Evolutionary conservation across 495 filamentous ascomycete genomes (phyloP).

Genomic region (Tuber magnatum): DNA sequence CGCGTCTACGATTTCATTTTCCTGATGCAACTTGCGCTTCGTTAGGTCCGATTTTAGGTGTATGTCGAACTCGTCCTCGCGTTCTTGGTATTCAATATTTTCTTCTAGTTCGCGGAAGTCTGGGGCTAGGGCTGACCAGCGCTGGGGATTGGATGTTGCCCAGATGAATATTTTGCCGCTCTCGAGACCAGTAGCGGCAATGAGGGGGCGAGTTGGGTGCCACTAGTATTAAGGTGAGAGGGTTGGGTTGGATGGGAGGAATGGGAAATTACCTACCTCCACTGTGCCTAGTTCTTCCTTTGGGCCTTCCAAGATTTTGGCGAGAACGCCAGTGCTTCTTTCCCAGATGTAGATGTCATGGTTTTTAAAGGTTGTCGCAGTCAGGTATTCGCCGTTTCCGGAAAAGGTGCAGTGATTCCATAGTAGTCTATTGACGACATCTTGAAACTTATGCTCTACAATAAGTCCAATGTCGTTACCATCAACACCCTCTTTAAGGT

Average conservation of each 20-base stretch:
- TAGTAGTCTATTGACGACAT: slow-evolving; percentile 84
- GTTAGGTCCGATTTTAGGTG: slow-evolving; percentile 92
- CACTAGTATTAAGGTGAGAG: slow-evolving; percentile 47
- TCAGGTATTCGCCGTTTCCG: slow-evolving; percentile 83
- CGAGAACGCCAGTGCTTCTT: slow-evolving; percentile 80
- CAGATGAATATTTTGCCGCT: slow-evolving; percentile 84
- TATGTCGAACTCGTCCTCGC: slow-evolving; percentile 96
- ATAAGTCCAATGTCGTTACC: slow-evolving; percentile 71
- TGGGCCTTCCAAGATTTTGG: slow-evolving; percentile 91
- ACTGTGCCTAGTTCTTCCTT: slow-evolving; percentile 91
- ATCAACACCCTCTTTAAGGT: slow-evolving; percentile 51
- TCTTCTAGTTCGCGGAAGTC: slow-evolving; percentile 98
- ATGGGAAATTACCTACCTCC: slow-evolving; percentile 46
- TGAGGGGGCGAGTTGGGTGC: slow-evolving; percentile 82
- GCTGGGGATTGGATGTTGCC: slow-evolving; percentile 84
- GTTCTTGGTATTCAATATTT: slow-evolving; percentile 91
- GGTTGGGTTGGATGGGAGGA: not conserved
- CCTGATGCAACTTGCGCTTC: slow-evolving; percentile 76
- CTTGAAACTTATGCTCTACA: slow-evolving; percentile 96
- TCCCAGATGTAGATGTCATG: slow-evolving; percentile 99
- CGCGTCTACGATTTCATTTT: slow-evolving; percentile 80
- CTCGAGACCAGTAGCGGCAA: slow-evolving; percentile 85
- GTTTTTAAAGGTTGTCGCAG: slow-evolving; percentile 91
- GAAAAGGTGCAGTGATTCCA: slow-evolving; percentile 97
- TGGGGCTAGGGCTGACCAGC: slow-evolving; percentile 92